Evolutionary conservation across 495 filamentous ascomycete species (phyloP).

Genomic region (Podospora didyma): DNA sequence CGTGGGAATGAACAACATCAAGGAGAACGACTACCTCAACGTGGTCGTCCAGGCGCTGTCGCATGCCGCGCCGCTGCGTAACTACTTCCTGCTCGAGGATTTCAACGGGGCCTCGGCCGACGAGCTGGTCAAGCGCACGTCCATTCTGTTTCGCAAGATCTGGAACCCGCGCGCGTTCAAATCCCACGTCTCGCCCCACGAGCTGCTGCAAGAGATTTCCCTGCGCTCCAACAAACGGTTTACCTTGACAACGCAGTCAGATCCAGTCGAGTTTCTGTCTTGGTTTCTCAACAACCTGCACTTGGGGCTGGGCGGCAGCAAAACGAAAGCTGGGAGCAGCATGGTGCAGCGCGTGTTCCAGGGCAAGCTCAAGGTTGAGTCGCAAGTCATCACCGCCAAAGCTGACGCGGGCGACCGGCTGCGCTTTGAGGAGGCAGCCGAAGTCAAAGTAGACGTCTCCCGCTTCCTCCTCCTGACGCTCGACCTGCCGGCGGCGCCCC

Average conservation of each 20-base stretch:
- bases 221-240: constrained; percentile 87
- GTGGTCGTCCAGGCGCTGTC: constrained; percentile 91
- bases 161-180: constrained; percentile 99
- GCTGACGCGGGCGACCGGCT: constrained; percentile 83
- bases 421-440: constrained; percentile 87
- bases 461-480: constrained; percentile 89
- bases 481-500: constrained; percentile 84
- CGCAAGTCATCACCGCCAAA: constrained; percentile 88
- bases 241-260: constrained; percentile 84
- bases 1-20: constrained; percentile 99
- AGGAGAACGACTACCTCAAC: constrained; percentile 98
- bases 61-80: constrained; percentile 85
- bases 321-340: constrained; percentile 73
- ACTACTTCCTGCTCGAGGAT: constrained; percentile 86
- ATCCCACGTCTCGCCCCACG: constrained; percentile 93
- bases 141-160: constrained; percentile 89
- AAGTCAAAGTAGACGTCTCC: constrained; percentile 68
- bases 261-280: constrained; percentile 92
- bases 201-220: constrained; percentile 91
- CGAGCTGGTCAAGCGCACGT: constrained; percentile 71
- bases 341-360: constrained; percentile 92
- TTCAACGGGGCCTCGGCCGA: constrained; percentile 42
- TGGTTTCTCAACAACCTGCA: constrained; percentile 98
- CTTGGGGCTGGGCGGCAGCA: constrained; percentile 83
- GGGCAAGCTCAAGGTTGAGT: constrained; percentile 85